Evolutionary conservation across 2,329 filamentous ascomycete species (phyloP).

Genomic region (Proliferodiscus dingleyae): DNA sequence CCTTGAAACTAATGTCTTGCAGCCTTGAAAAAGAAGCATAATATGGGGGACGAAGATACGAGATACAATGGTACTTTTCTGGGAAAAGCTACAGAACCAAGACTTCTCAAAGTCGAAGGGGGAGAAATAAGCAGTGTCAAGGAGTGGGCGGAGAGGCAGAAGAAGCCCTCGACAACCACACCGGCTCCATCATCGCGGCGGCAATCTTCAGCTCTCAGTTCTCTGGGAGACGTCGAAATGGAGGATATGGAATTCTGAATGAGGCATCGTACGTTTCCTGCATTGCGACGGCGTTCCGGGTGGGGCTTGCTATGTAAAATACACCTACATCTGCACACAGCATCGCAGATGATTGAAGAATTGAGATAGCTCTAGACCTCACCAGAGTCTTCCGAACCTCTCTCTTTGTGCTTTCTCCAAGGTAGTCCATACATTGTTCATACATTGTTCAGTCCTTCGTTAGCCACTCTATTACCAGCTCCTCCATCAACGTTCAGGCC

Average conservation of each 20-base stretch:
- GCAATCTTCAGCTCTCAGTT: conserved; percentile 30
- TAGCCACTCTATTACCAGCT: conserved; percentile 22
- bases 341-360: conserved; percentile 3
- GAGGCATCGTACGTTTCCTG: conserved; percentile 8
- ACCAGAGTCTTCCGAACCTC: not conserved
- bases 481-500: conserved; percentile 29
- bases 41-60: conserved; percentile 80
- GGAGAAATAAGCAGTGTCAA: conserved; percentile 62
- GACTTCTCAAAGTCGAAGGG: conserved; percentile 73
- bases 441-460: conserved; percentile 27
- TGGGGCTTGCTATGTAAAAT: conserved; percentile 15
- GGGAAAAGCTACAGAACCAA: conserved; percentile 66
- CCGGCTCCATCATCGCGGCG: conserved; percentile 22
- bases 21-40: conserved; percentile 89
- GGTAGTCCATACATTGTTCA: conserved; percentile 11
- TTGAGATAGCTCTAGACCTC: not conserved
- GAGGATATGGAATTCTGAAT: conserved; percentile 29
- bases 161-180: conserved; percentile 13
- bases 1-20: conserved; percentile 19
- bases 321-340: conserved; percentile 7
- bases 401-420: not conserved
- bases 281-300: conserved; percentile 31
- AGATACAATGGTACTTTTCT: conserved; percentile 82
- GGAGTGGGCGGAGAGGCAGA: conserved; percentile 54
- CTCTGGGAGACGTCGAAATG: conserved; percentile 29